Base-by-base conservation (phyloP, 2,329 filamentous ascomycete genomes). In the Metarhizium brunneum region DNA sequence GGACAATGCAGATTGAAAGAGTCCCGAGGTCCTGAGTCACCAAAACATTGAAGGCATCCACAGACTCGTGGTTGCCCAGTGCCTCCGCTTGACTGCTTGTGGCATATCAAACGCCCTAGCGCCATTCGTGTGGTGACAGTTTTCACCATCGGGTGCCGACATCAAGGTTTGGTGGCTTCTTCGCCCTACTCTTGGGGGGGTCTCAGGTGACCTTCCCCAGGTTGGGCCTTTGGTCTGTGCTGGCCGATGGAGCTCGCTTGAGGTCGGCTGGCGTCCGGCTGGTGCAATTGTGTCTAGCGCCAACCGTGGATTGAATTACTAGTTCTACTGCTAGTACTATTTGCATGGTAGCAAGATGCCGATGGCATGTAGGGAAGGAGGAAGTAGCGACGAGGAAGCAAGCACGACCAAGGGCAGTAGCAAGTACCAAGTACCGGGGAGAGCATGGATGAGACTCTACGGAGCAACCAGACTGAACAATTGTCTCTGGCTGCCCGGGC, bases 201-300 rank as follows among this genome's bases (percentile, higher is more conserved):
- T 53, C 51, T 47, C 51, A 53, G 42, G 51, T 53, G 51, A 53
- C 30, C 42, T 52, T 35, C 6, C 10, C 32, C 32, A 35, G 32
- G 32, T 35, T 35, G 32, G 32, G 32, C 32, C 2, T 25, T 35
- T 35, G 32, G 32, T 35, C 32, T 13, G 45, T 14, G 16, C 25
- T 25, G 4, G 45, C 38, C 35, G 35, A 40, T 16, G 38, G 14
- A 16, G 38, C 25, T 25, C 25, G 25, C 25, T 40, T 25, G 14
- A 8, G 10, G n/a, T 6, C 43, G 16, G 16, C 18, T 47, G 18
- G 43, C 18, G 43, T 47, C 38, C 38, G 38, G 38, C 38, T 40
- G 38, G 38, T 16, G 14, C 38, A 16, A 40, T 40, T 40, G 38
- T 40, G 14, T 40, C 38, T 40, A 40, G 38, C 38, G 38, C 13